Evolutionary conservation across 768 basidiomycete species (phyloP).

Genomic region (Mycena galericulata): DNA sequence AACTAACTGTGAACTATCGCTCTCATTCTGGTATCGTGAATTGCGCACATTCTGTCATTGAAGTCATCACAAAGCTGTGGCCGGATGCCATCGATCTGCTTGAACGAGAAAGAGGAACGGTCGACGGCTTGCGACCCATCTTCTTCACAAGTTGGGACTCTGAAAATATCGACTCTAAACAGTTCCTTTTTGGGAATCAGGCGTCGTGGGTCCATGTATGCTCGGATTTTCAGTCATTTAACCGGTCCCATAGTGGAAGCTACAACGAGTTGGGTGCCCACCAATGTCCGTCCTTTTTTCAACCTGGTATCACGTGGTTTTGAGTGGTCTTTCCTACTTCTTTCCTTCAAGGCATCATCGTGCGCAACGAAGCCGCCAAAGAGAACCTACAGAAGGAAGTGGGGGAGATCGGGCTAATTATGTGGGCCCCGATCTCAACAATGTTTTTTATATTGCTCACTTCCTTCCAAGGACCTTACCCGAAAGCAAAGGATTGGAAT

Average conservation of each 20-base stretch:
- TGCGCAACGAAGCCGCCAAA: slow-evolving; percentile 68
- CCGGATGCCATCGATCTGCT: slow-evolving; percentile 72
- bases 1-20: slow-evolving; percentile 73
- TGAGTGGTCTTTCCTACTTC: too few relatives aligned
- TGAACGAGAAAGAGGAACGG: slow-evolving; percentile 64
- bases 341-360: slow-evolving; percentile 73
- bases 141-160: slow-evolving; percentile 65
- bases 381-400: slow-evolving; percentile 61
- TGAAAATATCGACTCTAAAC: slow-evolving; percentile 59
- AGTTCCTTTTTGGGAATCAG: slow-evolving; percentile 66
- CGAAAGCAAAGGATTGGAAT: slow-evolving; percentile 76
- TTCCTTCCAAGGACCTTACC: slow-evolving; percentile 58
- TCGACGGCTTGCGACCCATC: slow-evolving; percentile 66
- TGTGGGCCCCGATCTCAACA: too few relatives aligned
- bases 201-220: slow-evolving; percentile 47
- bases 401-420: slow-evolving; percentile 68
- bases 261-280: slow-evolving; percentile 71
- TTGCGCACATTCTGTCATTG: slow-evolving; percentile 73
- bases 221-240: not conserved
- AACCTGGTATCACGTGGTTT: not conserved
- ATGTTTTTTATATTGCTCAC: slow-evolving; percentile 54
- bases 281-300: slow-evolving; percentile 61
- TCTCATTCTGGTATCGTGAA: slow-evolving; percentile 80
- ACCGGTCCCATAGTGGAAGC: slow-evolving; percentile 48
- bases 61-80: slow-evolving; percentile 71